Conservation (phyloP, 2,329 filamentous ascomycete genomes). For the Claviceps cyperi region DNA sequence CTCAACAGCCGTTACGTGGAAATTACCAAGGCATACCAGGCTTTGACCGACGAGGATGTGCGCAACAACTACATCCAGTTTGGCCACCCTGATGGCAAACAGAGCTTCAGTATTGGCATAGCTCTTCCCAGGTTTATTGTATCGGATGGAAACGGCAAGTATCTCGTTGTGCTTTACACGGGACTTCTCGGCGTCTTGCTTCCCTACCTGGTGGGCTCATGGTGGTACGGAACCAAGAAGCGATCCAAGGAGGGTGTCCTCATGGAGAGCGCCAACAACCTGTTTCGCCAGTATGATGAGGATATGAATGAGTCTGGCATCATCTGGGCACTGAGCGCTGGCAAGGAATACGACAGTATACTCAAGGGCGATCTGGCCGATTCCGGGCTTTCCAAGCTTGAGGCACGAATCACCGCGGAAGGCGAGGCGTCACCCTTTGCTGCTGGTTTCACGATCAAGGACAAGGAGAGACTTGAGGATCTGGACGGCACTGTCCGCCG, state of each 20-base stretch:
- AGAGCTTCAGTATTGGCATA: constrained; percentile 95
- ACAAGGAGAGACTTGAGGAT: constrained; percentile 62
- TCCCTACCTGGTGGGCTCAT: constrained; percentile 85
- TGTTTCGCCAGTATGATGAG: constrained; percentile 88
- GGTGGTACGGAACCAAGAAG: constrained; percentile 96
- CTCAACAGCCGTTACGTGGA: constrained; percentile 87
- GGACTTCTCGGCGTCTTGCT: constrained; percentile 75
- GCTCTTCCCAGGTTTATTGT: constrained; percentile 87
- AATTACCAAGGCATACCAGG: constrained; percentile 94
- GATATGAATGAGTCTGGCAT: constrained; percentile 68
- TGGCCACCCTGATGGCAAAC: constrained; percentile 94
- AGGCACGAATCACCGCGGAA: constrained; percentile 60
- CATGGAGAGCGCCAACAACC: constrained; percentile 82
- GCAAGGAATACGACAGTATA: constrained; percentile 68
- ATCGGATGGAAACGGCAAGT: constrained; percentile 88
- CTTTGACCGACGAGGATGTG: constrained; percentile 90
- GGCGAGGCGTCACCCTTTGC: constrained; percentile 37
- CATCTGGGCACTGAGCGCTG: constrained; percentile 66
- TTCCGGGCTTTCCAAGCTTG: constrained; percentile 65
- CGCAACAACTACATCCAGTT: constrained; percentile 95
- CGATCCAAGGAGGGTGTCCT: constrained; percentile 88
- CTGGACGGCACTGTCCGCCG: constrained; percentile 67
- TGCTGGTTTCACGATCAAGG: constrained; percentile 52
- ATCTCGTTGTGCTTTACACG: constrained; percentile 82
- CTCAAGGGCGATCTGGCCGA: constrained; percentile 70